A percentile compares a stretch with the other conserved stretches of the same genome.
phyloP scores from a whole-genome alignment of 768 basidiomycete genomes.

The Crassisporium funariophilum region DNA sequence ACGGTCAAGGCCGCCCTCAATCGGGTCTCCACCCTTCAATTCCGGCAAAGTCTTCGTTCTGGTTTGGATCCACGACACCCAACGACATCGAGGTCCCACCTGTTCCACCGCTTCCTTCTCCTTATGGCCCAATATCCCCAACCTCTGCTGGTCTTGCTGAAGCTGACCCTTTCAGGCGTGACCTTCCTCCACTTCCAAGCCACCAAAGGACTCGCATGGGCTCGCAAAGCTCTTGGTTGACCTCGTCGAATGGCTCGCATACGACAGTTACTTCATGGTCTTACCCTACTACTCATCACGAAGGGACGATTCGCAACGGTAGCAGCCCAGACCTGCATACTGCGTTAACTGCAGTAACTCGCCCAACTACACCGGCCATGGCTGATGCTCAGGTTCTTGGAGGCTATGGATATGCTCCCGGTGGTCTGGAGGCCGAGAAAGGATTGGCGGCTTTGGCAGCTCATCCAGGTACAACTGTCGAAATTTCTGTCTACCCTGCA shows the following conservation, averaged over 20 bases:
- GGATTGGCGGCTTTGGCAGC: conserved; percentile 48
- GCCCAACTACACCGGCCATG: conserved; percentile 54
- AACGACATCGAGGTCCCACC: conserved; percentile 56
- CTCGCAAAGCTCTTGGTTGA: conserved; percentile 77
- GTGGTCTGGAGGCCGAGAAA: conserved; percentile 50
- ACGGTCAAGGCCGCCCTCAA: conserved; percentile 40
- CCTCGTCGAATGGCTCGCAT: conserved; percentile 60
- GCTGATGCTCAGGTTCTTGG: conserved; percentile 65
- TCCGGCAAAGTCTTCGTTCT: conserved; percentile 61
- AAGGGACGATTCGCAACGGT: conserved; percentile 33
- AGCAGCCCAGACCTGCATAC: conserved; percentile 47
- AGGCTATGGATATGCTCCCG: conserved; percentile 64
- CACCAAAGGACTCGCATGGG: conserved; percentile 52
- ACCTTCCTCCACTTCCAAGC: conserved; percentile 41
- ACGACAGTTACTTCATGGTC: conserved; percentile 68
- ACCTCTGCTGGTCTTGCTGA: conserved; percentile 41
- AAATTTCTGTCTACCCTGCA: conserved; percentile 56
- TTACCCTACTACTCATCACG: conserved; percentile 53
- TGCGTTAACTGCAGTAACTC: conserved; percentile 38
- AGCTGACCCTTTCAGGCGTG: conserved; percentile 68
- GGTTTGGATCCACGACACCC: conserved; percentile 56
- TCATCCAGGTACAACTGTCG: conserved; percentile 47
- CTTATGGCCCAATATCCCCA: conserved; percentile 51
- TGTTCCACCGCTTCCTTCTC: conserved; percentile 68
- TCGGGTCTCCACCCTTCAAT: conserved; percentile 42